Evolutionary conservation across 129 eudicot species (phyloP).

Genomic region (Kitagawia praeruptora): DNA sequence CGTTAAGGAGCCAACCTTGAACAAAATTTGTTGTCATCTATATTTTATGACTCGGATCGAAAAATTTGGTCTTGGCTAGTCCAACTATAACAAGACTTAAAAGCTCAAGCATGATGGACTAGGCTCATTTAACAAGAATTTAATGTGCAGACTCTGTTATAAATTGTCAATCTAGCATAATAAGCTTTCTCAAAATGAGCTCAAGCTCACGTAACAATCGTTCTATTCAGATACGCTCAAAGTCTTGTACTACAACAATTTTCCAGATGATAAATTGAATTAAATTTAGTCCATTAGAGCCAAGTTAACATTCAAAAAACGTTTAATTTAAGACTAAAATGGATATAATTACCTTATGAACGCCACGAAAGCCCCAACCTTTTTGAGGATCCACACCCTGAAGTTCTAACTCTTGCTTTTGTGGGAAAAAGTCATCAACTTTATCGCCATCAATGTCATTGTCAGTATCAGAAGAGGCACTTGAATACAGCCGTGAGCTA

Average conservation of each 20-base stretch:
- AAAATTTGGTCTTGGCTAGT: background rate
- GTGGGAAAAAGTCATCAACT: slow-evolving; percentile 42
- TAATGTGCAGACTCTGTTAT: no score
- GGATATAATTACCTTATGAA: slow-evolving; percentile 52
- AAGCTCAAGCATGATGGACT: background rate
- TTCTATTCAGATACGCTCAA: background rate
- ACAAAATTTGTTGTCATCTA: background rate
- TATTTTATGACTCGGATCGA: background rate
- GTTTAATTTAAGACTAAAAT: background rate
- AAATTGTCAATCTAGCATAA: background rate
- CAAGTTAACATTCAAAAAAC: background rate
- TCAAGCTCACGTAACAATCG: background rate
- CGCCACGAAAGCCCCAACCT: slow-evolving; percentile 97
- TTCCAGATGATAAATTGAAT: background rate
- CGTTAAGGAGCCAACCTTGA: background rate
- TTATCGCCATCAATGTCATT: slow-evolving; percentile 17
- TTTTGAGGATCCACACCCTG: slow-evolving; percentile 86
- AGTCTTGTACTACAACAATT: background rate
- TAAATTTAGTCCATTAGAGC: background rate
- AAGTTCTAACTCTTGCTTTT: slow-evolving; percentile 46
- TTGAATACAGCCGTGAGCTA: slow-evolving; percentile 40
- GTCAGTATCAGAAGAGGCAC: slow-evolving; percentile 23
- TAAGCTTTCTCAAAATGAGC: background rate
- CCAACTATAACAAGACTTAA: background rate
- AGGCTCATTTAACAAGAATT: background rate